Percentiles rank a stretch among this genome's conserved stretches.
phyloP scores from a whole-genome alignment of 345 rosid genomes.

The Camelina sativa region DNA sequence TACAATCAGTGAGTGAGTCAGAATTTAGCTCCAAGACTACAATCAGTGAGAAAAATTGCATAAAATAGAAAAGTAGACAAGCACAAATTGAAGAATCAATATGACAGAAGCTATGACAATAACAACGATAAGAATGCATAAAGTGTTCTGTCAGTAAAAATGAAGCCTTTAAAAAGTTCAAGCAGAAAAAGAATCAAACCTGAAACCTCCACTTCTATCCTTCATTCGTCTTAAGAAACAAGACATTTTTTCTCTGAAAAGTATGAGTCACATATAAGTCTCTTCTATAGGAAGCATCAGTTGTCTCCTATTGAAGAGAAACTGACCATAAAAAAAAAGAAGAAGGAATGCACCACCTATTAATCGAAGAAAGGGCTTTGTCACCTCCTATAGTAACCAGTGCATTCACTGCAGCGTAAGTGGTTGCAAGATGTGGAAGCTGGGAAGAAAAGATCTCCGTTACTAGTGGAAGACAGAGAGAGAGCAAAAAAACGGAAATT shows the following conservation, averaged over 20 bases:
- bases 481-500: not conserved
- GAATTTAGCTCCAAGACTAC: constrained; percentile 42
- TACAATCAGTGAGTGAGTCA: constrained; percentile 38
- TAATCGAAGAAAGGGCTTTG: constrained; percentile 67
- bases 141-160: not conserved
- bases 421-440: constrained; percentile 99
- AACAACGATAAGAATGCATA: constrained; percentile 1
- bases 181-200: constrained; percentile 50
- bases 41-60: constrained; percentile 16
- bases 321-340: not conserved
- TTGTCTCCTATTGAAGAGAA: constrained; percentile 4
- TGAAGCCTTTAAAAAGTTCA: constrained; percentile 6
- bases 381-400: constrained; percentile 88
- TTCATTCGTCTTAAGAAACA: constrained; percentile 72
- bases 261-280: constrained; percentile 38
- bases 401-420: constrained; percentile 90
- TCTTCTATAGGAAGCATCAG: constrained; percentile 32
- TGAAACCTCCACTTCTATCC: constrained; percentile 81
- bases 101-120: constrained; percentile 23
- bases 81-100: constrained; percentile 5
- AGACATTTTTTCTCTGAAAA: constrained; percentile 65
- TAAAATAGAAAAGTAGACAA: not conserved
- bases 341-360: constrained; percentile 60
- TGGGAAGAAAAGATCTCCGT: constrained; percentile 44
- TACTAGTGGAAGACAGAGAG: constrained; percentile 3